A percentile compares a stretch with the other conserved stretches of the same genome.
Conservation (phyloP, 179 eudicot species). For the Carnegiea gigantea region DNA sequence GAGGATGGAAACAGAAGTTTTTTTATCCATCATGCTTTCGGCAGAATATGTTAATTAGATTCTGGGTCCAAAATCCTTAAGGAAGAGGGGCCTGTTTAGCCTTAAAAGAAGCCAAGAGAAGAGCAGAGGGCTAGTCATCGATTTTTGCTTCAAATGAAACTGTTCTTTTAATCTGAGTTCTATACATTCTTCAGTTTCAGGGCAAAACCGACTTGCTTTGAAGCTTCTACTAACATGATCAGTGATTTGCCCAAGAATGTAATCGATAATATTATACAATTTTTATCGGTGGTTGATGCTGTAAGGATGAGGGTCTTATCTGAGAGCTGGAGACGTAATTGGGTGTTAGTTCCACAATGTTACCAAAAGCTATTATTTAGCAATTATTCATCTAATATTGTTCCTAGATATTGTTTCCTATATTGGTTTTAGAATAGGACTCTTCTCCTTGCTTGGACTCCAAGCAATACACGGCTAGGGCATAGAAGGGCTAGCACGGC, state of each 20-base stretch:
- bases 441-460: too few species aligned
- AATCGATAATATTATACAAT: constrained; percentile 5
- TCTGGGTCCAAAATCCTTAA: too few species aligned
- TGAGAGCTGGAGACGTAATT: constrained; percentile 14
- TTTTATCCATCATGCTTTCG: too few species aligned
- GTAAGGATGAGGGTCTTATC: constrained; percentile 21
- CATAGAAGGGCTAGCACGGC: too few species aligned
- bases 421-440: too few species aligned
- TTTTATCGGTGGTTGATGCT: constrained; percentile 12
- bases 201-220: neutral
- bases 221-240: constrained; percentile 4
- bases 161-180: neutral
- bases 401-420: too few species aligned
- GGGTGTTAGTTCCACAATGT: constrained; percentile 19
- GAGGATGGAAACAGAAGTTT: too few species aligned
- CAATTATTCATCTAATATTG: too few species aligned
- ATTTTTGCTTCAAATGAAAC: neutral
- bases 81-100: too few species aligned
- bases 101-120: neutral
- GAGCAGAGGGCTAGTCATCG: neutral
- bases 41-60: too few species aligned
- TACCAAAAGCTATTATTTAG: too few species aligned
- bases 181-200: neutral
- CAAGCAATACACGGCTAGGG: too few species aligned
- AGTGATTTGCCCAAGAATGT: constrained; percentile 10